phyloP scores from a whole-genome alignment of 2,329 filamentous ascomycete species.

The Neospermospora avenae region DNA sequence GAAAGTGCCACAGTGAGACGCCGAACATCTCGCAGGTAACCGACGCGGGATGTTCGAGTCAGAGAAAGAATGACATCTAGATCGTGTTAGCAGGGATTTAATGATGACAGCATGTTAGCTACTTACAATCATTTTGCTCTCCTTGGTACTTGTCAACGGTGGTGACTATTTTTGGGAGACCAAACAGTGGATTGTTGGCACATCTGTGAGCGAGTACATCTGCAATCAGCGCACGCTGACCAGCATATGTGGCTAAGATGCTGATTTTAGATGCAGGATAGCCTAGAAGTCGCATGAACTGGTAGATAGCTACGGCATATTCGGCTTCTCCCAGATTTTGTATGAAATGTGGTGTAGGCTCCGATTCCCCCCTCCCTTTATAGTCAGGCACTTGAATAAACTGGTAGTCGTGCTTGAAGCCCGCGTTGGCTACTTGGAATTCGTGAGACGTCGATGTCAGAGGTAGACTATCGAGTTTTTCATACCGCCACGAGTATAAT shows the following conservation, averaged over 20 bases:
- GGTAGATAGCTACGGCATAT: constrained; percentile 91
- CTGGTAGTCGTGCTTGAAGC: constrained; percentile 91
- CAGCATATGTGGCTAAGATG: constrained; percentile 91
- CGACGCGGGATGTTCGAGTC: constrained; percentile 81
- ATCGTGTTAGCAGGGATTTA: constrained; percentile 14
- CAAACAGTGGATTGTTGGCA: constrained; percentile 78
- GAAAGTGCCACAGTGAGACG: constrained; percentile 93
- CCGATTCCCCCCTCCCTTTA: constrained; percentile 81
- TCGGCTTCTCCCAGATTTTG: constrained; percentile 97
- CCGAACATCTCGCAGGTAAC: constrained; percentile 89
- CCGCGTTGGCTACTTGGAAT: constrained; percentile 81
- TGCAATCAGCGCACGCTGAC: constrained; percentile 81
- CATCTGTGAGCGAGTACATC: constrained; percentile 86
- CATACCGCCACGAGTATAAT: constrained; percentile 92
- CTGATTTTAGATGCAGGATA: constrained; percentile 74
- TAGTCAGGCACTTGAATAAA: constrained; percentile 96
- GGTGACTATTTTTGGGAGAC: constrained; percentile 81
- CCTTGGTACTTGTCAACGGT: constrained; percentile 99
- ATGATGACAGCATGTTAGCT: not conserved
- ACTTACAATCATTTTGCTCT: constrained; percentile 97
- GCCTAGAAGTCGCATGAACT: constrained; percentile 95
- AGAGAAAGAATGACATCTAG: constrained; percentile 89
- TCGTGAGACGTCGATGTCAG: constrained; percentile 65
- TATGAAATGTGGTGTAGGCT: constrained; percentile 90
- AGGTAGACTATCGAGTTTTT: constrained; percentile 73